Conservation (phyloP, 495 filamentous ascomycete genomes). For the Aspergillus heteromorphus region DNA sequence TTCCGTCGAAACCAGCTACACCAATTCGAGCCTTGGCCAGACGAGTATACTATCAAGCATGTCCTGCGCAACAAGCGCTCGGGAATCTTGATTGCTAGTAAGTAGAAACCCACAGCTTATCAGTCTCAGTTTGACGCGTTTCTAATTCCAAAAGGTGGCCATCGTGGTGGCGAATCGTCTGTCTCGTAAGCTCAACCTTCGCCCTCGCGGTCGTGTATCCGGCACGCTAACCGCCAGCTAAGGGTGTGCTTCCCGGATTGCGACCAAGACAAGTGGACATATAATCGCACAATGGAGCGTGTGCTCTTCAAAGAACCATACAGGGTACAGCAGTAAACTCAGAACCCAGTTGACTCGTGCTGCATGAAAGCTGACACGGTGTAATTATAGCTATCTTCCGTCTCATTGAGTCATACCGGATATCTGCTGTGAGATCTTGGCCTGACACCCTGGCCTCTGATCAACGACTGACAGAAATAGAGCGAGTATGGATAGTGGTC, state of each 20-base stretch:
- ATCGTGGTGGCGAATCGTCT: slow-evolving; percentile 27
- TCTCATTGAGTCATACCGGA: slow-evolving; percentile 36
- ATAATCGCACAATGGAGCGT: slow-evolving; percentile 34
- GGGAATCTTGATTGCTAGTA: slow-evolving; percentile 36
- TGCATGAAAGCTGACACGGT: slow-evolving; percentile 2
- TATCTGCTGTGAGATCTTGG: slow-evolving; percentile 30
- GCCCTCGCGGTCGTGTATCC: background rate
- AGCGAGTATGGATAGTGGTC: slow-evolving; percentile 37
- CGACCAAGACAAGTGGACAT: slow-evolving; percentile 30
- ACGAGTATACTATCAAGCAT: slow-evolving; percentile 28
- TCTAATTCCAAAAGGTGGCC: slow-evolving; percentile 24
- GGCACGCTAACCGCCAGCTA: slow-evolving; percentile 5
- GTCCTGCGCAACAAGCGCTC: slow-evolving; percentile 32
- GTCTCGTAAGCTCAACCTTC: slow-evolving; percentile 28
- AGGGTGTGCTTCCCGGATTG: slow-evolving; percentile 37
- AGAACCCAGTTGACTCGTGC: background rate
- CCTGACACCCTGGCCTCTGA: background rate
- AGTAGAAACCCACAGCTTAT: slow-evolving; percentile 2
- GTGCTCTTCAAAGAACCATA: slow-evolving; percentile 32
- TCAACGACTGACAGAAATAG: slow-evolving; percentile 22
- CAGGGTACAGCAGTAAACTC: slow-evolving; percentile 19
- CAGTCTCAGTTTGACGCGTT: background rate
- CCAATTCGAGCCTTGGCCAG: slow-evolving; percentile 30
- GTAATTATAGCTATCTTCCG: slow-evolving; percentile 29
- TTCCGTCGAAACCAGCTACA: slow-evolving; percentile 27